Conservation (phyloP, 2,329 filamentous ascomycete species). For the Venturia nashicola region DNA sequence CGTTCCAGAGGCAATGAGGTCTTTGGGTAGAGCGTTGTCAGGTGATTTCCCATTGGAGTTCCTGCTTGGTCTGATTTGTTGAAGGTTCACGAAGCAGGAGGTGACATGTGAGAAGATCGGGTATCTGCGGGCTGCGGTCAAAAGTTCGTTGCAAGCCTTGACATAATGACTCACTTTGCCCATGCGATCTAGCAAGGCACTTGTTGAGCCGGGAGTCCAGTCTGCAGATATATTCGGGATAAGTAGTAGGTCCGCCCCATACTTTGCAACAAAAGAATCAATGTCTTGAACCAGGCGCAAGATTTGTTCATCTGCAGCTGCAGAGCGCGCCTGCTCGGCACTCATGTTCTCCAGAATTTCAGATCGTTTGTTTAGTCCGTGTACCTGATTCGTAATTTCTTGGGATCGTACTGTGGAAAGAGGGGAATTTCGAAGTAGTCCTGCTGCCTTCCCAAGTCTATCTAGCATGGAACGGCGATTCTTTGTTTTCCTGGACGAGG, state of each 20-base stretch:
- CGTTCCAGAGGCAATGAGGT: no score
- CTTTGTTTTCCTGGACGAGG: not conserved
- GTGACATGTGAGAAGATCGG: not conserved
- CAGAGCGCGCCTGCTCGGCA: not conserved
- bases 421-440: not conserved
- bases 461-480: not conserved
- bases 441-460: not conserved
- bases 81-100: not conserved
- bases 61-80: not conserved
- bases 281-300: not conserved
- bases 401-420: not conserved
- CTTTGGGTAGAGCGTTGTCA: not conserved
- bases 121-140: not conserved
- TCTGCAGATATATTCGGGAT: not conserved
- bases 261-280: not conserved
- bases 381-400: not conserved
- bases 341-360: not conserved
- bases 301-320: not conserved
- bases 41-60: not conserved
- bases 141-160: not conserved
- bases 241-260: not conserved
- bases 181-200: not conserved
- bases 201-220: not conserved
- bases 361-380: not conserved
- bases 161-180: not conserved